phyloP scores from a whole-genome alignment of 208 protist species.

The Leishmania turanica region DNA sequence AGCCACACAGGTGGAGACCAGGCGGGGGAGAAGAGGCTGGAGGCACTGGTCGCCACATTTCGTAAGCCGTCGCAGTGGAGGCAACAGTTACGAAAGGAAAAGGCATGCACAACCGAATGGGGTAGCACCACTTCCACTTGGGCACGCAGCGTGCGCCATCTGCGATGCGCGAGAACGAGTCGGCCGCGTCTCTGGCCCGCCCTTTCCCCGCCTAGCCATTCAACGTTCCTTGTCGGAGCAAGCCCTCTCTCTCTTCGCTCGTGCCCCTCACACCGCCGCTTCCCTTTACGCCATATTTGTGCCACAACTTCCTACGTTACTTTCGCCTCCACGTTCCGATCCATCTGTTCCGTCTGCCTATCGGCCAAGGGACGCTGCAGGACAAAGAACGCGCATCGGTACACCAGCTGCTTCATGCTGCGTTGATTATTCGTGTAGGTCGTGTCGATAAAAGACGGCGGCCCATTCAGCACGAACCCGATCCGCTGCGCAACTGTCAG shows the following conservation, averaged over 20 bases:
- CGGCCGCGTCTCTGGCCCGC: not conserved
- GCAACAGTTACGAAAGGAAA: not conserved
- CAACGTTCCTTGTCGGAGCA: not conserved
- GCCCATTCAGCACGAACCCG: conserved; percentile 73
- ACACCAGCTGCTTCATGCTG: conserved; percentile 93
- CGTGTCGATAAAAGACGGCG: conserved; percentile 80
- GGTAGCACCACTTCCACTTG: not conserved
- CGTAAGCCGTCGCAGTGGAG: not conserved
- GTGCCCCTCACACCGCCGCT: not conserved
- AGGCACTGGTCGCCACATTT: not conserved
- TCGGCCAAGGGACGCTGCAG: conserved; percentile 61
- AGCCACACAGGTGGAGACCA: not conserved
- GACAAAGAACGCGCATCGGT: conserved; percentile 90
- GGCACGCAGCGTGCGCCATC: not conserved
- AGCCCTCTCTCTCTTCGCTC: not conserved
- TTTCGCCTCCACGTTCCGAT: not conserved
- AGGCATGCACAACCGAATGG: not conserved
- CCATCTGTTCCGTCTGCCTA: conserved; percentile 18
- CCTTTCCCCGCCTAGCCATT: not conserved
- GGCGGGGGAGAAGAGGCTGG: not conserved
- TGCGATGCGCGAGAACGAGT: not conserved
- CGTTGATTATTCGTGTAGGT: conserved; percentile 93
- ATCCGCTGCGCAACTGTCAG: conserved; percentile 77
- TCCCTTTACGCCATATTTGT: not conserved
- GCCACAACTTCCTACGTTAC: not conserved